These are phyloP conservation scores for Zygosaccharomyces bisporus DNA, from an alignment of 805 yeast species.

Conservation along the genomic window DNA sequence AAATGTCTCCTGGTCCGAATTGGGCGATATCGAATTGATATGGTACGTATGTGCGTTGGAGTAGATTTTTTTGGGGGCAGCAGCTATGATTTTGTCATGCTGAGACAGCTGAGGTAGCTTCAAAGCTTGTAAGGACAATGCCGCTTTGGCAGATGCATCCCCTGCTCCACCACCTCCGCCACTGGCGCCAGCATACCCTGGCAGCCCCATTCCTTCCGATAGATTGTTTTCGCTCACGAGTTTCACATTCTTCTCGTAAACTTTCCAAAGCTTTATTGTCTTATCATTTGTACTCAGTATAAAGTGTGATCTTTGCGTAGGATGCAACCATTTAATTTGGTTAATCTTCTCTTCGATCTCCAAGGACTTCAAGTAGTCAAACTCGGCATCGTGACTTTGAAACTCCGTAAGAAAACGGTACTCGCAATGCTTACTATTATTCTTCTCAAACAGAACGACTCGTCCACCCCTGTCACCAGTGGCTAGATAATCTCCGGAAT, in stretches of 20 bases:
- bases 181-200: constrained; percentile 9
- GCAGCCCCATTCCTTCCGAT: constrained; percentile 39
- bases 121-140: constrained; percentile 44
- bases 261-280: constrained; percentile 97
- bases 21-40: constrained; percentile 90
- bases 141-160: constrained; percentile 29
- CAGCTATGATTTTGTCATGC: constrained; percentile 93
- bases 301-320: constrained; percentile 86
- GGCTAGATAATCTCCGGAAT: constrained; percentile 90
- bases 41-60: constrained; percentile 98
- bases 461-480: constrained; percentile 99
- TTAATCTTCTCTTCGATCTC: constrained; percentile 98
- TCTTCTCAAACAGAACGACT: constrained; percentile 91
- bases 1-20: constrained; percentile 94
- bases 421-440: constrained; percentile 75
- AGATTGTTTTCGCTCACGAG: constrained; percentile 90
- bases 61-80: constrained; percentile 86
- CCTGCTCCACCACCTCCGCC: constrained; percentile 15
- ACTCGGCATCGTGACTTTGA: constrained; percentile 98
- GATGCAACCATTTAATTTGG: constrained; percentile 92
- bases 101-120: constrained; percentile 84
- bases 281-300: constrained; percentile 91
- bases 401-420: constrained; percentile 95
- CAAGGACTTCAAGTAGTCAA: constrained; percentile 89
- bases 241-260: constrained; percentile 85